Evolutionary conservation across 331 rosid species (phyloP), one percentile per base, ranked within the genome.

Genomic region (Pyrus hybrid): DNA sequence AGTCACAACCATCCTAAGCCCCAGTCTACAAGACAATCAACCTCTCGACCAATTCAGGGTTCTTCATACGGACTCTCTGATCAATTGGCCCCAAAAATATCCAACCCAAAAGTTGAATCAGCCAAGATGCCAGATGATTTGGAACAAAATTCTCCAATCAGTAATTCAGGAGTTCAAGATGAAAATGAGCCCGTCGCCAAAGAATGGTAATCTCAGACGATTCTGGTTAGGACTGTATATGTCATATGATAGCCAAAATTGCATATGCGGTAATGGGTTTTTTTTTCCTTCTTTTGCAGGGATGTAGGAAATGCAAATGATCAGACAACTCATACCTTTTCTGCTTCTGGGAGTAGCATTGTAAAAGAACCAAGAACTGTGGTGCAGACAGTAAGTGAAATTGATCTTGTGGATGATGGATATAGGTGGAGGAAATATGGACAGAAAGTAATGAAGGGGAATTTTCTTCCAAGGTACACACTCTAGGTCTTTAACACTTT

Each of bases 51-150:
- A 57, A 57, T 57, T 57, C 29, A 4, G 1, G 29, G 22, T 57
- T 57, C 63, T 21, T 21, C 63, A 26, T 5, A 25, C 85, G 6
- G 77, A 81, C 57, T 28, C 67, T 5, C 73, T 86, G 87, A 43
- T 86, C 60, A 63, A 88, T 77, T 9, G 30, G 13, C 3, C 13
- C 16, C 13, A 21, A 53, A 17, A n/a, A 21, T 57, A 21, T 21
- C 63, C 26, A 21, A 57, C 63, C 26, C 26, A 12, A 21, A 10
- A 61, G 16, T 13, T 61, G 66, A 25, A 25, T 13, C 20, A 13
- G 0, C 1, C 9, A 26, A 1, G 6, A 43, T 0, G 0, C 49
- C 49, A 0, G 57, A 51, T 17, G 57, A 51, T 16, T 51, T 51
- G n/a, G 21, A 51, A 51, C 21, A 51, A 51, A 51, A 51, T 51